Conservation (phyloP, 768 basidiomycete species). For the Cystobasidium onofrii region DNA sequence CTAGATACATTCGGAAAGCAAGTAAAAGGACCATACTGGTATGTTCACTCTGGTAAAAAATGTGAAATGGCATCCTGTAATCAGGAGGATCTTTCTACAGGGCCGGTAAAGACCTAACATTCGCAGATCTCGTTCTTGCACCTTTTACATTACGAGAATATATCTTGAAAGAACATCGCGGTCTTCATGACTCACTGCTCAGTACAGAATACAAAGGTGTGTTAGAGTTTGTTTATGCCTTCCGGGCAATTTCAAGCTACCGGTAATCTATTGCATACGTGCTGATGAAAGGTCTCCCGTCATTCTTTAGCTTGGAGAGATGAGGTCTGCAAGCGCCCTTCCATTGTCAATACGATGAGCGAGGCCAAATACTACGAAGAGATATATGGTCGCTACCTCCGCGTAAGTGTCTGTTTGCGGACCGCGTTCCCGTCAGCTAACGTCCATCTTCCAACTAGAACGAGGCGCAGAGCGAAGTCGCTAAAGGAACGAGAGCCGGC, state of each 20-base stretch:
- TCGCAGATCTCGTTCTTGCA: conserved; percentile 52
- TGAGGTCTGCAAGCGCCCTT: conserved; percentile 49
- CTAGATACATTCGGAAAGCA: conserved; percentile 40
- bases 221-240: conserved; percentile 17
- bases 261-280: too few relatives aligned
- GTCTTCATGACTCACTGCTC: conserved; percentile 13
- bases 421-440: too few relatives aligned
- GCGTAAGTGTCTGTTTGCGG: neutral
- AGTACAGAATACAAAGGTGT: conserved; percentile 48
- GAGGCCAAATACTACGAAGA: conserved; percentile 33
- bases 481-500: conserved; percentile 18
- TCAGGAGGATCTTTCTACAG: conserved; percentile 55
- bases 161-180: conserved; percentile 52
- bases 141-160: conserved; percentile 64
- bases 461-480: conserved; percentile 27
- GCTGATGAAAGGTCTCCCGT: too few relatives aligned
- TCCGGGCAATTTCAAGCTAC: too few relatives aligned
- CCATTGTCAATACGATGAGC: conserved; percentile 51
- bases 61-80: conserved; percentile 50
- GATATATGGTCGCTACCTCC: conserved; percentile 30
- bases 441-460: too few relatives aligned
- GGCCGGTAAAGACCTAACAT: conserved; percentile 52
- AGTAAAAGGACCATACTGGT: conserved; percentile 44
- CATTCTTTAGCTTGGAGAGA: conserved; percentile 48
- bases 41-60: too few relatives aligned